phyloP scores from a whole-genome alignment of 257 asterid genomes.

The Solanum bulbocastanum region DNA sequence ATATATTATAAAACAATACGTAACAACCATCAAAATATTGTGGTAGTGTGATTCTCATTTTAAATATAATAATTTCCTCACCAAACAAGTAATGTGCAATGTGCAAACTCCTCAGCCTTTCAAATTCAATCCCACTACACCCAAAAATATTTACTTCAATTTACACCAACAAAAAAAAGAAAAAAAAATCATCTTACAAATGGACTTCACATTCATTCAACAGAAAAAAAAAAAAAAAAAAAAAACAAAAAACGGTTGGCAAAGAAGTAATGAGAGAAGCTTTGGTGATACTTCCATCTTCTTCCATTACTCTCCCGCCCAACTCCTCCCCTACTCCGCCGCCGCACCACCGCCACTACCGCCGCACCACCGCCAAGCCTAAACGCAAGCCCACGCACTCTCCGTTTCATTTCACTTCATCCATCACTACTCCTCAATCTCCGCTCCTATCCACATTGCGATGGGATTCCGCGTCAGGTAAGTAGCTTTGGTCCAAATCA shows the following conservation, averaged over 20 bases:
- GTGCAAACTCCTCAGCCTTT: slow-evolving; percentile 19
- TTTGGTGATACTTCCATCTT: slow-evolving; percentile 42
- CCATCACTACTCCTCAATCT: slow-evolving; percentile 12
- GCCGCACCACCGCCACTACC: slow-evolving; percentile 11
- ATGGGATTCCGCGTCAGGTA: slow-evolving; percentile 17
- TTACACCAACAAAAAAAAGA: background rate
- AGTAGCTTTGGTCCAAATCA: background rate
- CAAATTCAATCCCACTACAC: slow-evolving; percentile 36
- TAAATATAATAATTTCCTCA: background rate
- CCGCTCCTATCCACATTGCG: slow-evolving; percentile 39
- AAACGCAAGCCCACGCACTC: slow-evolving; percentile 18
- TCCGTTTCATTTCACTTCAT: background rate
- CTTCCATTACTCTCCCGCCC: slow-evolving; percentile 42
- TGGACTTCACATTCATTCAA: background rate
- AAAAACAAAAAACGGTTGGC: slow-evolving; percentile 22
- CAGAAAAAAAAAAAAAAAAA: background rate
- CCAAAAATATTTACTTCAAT: background rate
- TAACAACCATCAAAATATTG: too few species aligned
- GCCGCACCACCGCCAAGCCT: slow-evolving; percentile 12
- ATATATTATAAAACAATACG: too few species aligned
- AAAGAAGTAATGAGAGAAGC: slow-evolving; percentile 58
- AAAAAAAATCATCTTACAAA: background rate
- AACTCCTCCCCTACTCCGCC: slow-evolving; percentile 26
- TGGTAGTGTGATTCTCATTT: too few species aligned
- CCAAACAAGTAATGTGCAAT: background rate